Percentiles rank a stretch among this genome's conserved stretches.
Conservation (phyloP, 1,284 basidiomycete genomes). For the Porodaedalea pini region DNA sequence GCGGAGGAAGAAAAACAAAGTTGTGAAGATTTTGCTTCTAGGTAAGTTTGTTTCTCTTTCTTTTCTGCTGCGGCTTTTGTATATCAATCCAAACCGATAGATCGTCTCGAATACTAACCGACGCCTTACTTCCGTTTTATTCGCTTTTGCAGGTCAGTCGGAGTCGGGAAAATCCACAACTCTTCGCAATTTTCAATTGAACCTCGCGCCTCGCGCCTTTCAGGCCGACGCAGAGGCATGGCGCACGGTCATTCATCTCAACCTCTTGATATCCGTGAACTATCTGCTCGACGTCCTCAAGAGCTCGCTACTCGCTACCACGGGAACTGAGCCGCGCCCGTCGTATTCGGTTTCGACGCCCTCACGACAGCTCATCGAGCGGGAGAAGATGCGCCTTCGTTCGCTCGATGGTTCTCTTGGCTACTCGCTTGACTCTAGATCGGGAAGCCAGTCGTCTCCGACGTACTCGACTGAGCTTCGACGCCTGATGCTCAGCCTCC, state of each 20-base stretch:
- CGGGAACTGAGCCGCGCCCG: background rate
- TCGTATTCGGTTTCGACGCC: slow-evolving; percentile 21
- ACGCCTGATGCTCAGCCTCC: slow-evolving; percentile 47
- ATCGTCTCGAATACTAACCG: background rate
- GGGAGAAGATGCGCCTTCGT: slow-evolving; percentile 18
- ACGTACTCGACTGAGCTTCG: slow-evolving; percentile 37
- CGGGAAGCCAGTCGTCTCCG: slow-evolving; percentile 17
- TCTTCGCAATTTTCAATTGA: slow-evolving; percentile 61
- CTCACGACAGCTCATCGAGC: slow-evolving; percentile 22
- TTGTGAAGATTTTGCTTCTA: slow-evolving; percentile 51
- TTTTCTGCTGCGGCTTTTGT: background rate
- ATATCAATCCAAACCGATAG: background rate
- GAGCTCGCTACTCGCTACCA: background rate
- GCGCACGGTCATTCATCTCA: slow-evolving; percentile 61
- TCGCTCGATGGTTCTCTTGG: slow-evolving; percentile 1
- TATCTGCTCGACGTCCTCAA: slow-evolving; percentile 48
- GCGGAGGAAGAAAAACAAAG: slow-evolving; percentile 37
- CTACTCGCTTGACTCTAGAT: background rate
- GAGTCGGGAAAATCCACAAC: slow-evolving; percentile 67
- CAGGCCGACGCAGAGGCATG: slow-evolving; percentile 52
- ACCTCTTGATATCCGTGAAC: slow-evolving; percentile 58
- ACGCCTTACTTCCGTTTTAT: background rate
- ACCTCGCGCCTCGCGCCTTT: slow-evolving; percentile 58
- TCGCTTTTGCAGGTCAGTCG: slow-evolving; percentile 47
- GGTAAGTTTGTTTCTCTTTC: slow-evolving; percentile 36